These are phyloP conservation scores for Osmanthus fragrans DNA, from an alignment of 257 asterid genomes.

Conservation along the genomic window DNA sequence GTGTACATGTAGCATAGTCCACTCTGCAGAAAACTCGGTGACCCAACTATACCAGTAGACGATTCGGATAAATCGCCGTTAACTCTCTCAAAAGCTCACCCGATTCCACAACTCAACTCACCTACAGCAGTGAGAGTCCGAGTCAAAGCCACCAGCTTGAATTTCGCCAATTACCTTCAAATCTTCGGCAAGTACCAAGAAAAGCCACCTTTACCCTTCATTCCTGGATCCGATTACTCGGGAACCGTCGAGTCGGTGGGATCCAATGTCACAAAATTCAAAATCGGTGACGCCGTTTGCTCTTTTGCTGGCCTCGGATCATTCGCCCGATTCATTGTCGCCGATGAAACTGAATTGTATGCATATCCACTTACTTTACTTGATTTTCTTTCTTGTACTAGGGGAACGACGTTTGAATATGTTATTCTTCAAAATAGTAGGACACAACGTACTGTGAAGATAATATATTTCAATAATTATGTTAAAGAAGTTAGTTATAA, in stretches of 20 bases:
- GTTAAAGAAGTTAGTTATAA: background rate
- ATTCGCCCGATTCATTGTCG: conserved; percentile 78
- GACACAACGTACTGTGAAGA: background rate
- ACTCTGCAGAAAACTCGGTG: conserved; percentile 76
- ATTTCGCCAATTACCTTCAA: conserved; percentile 92
- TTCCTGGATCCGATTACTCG: conserved; percentile 92
- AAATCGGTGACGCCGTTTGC: conserved; percentile 75
- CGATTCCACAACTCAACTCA: conserved; percentile 64
- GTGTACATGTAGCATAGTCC: too few species aligned
- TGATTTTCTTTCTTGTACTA: background rate
- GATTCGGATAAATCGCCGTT: conserved; percentile 52
- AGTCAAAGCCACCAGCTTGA: conserved; percentile 84
- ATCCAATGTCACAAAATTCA: conserved; percentile 67
- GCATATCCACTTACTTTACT: background rate
- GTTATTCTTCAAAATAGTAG: background rate
- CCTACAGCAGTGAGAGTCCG: conserved; percentile 72
- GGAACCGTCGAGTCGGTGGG: conserved; percentile 82
- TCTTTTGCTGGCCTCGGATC: conserved; percentile 75
- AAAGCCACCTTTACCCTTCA: conserved; percentile 75
- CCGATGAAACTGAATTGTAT: conserved; percentile 76
- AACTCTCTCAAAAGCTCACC: conserved; percentile 45
- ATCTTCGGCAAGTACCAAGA: conserved; percentile 88
- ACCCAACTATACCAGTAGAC: conserved; percentile 67
- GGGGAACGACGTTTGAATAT: background rate
- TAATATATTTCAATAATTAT: background rate